Percentiles rank a stretch among this genome's conserved stretches.
Evolutionary conservation across 306 rosid genomes (phyloP).

Genomic region (Cyamopsis tetragonoloba): DNA sequence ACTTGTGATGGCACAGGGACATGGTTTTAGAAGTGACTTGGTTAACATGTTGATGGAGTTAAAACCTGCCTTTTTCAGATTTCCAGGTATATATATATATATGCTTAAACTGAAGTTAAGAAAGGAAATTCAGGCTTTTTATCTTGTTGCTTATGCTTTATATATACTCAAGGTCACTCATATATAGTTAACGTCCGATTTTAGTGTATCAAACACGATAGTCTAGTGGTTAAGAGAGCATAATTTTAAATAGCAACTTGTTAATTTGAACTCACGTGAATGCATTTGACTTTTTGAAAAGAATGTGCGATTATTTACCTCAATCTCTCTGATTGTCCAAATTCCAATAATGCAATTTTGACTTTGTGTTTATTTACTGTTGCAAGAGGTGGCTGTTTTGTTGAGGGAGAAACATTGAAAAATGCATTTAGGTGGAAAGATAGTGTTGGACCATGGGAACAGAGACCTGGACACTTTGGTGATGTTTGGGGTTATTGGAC

Average conservation of each 20-base stretch:
- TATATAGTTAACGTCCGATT: too few species aligned
- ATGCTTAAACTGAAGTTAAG: neutral
- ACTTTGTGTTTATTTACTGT: too few species aligned
- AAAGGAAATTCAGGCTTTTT: neutral
- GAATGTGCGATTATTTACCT: too few species aligned
- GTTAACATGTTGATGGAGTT: slow-evolving; percentile 43
- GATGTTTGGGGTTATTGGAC: slow-evolving; percentile 95
- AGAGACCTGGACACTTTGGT: slow-evolving; percentile 87
- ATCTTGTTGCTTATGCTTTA: neutral
- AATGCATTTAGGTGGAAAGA: slow-evolving; percentile 95
- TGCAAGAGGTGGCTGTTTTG: slow-evolving; percentile 65
- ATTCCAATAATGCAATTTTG: neutral
- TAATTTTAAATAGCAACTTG: too few species aligned
- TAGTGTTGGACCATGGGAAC: slow-evolving; percentile 79
- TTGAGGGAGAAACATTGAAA: slow-evolving; percentile 77
- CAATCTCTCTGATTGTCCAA: too few species aligned
- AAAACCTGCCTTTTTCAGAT: slow-evolving; percentile 71
- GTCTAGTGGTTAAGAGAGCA: too few species aligned
- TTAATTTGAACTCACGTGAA: too few species aligned
- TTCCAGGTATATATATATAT: too few species aligned
- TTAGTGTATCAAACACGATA: too few species aligned
- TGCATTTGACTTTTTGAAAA: too few species aligned
- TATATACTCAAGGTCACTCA: too few species aligned
- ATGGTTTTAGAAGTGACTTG: slow-evolving; percentile 73
- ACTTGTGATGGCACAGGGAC: slow-evolving; percentile 48